Evolutionary conservation across 2,329 filamentous ascomycete species (phyloP).

Genomic region (Fusarium redolens): DNA sequence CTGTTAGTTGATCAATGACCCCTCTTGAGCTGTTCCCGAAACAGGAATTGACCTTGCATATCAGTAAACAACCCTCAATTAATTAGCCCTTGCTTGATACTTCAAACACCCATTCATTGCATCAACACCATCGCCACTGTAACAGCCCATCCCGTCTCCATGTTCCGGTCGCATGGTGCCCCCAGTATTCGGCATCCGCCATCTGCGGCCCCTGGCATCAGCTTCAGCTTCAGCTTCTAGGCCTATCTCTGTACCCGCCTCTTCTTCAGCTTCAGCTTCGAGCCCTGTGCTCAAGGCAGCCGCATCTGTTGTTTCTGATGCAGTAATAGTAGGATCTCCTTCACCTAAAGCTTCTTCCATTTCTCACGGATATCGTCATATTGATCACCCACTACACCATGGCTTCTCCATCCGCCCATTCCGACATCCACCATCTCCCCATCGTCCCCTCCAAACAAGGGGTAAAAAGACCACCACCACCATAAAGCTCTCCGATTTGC

Average conservation of each 20-base stretch:
- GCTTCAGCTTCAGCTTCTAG: conserved; percentile 11
- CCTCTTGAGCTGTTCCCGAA: not conserved
- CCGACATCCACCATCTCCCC: conserved; percentile 35
- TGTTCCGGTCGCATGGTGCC: conserved; percentile 44
- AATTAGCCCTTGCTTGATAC: conserved; percentile 6
- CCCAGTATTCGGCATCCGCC: conserved; percentile 40
- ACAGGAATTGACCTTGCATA: conserved; percentile 14
- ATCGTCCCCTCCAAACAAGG: conserved; percentile 46
- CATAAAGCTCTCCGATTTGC: conserved; percentile 66
- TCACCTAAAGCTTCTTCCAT: not conserved
- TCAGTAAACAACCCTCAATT: conserved; percentile 10
- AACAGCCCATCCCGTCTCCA: conserved; percentile 43
- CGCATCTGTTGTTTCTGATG: not conserved
- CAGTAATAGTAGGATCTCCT: not conserved
- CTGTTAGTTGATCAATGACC: conserved; percentile 15
- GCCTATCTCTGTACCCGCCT: not conserved
- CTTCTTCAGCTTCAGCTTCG: conserved; percentile 3
- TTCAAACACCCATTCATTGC: conserved; percentile 2
- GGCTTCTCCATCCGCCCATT: conserved; percentile 35
- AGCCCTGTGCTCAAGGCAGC: conserved; percentile 11
- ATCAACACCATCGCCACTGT: conserved; percentile 18
- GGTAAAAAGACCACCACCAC: conserved; percentile 67
- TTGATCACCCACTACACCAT: conserved; percentile 11
- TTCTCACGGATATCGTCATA: not conserved
- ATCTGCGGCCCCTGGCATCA: conserved; percentile 43